Conservation (phyloP, 2,329 filamentous ascomycete species). For the Pseudopithomyces chartarum region DNA sequence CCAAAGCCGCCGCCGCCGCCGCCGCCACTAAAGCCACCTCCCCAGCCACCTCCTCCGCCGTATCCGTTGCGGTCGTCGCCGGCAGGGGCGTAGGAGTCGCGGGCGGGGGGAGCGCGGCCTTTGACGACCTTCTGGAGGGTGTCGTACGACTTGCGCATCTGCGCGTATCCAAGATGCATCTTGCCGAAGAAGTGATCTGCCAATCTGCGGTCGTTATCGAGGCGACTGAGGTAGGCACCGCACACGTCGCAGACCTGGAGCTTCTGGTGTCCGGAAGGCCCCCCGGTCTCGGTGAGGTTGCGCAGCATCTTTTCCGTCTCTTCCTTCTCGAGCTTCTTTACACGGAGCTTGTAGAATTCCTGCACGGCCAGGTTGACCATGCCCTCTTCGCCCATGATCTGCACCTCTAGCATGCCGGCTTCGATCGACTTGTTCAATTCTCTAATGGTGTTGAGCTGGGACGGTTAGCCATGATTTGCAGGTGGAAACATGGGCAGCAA, state of each 20-base stretch:
- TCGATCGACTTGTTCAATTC: slow-evolving; percentile 80
- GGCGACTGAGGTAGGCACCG: slow-evolving; percentile 86
- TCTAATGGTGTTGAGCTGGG: slow-evolving; percentile 77
- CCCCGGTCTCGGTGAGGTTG: slow-evolving; percentile 85
- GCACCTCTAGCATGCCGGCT: slow-evolving; percentile 81
- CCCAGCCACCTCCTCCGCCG: slow-evolving; percentile 26
- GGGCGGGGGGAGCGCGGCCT: slow-evolving; percentile 66
- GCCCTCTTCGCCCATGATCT: slow-evolving; percentile 80
- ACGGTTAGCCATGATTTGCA: slow-evolving; percentile 19
- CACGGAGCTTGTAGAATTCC: slow-evolving; percentile 84
- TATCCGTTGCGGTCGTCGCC: slow-evolving; percentile 31
- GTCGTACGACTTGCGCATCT: slow-evolving; percentile 95
- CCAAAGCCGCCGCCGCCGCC: slow-evolving; percentile 27
- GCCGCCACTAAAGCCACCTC: slow-evolving; percentile 17
- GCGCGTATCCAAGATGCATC: slow-evolving; percentile 97
- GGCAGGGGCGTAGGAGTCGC: slow-evolving; percentile 38
- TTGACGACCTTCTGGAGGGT: slow-evolving; percentile 86
- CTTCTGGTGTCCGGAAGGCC: slow-evolving; percentile 94
- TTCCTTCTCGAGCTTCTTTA: slow-evolving; percentile 78
- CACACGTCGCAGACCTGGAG: slow-evolving; percentile 98
- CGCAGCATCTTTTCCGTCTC: slow-evolving; percentile 89
- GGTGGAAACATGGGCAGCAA: not conserved
- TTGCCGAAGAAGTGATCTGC: slow-evolving; percentile 99
- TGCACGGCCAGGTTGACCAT: slow-evolving; percentile 81
- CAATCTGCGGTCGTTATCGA: slow-evolving; percentile 92